These are phyloP conservation scores for Lyophyllum shimeji DNA, from an alignment of 768 basidiomycete genomes.

Conservation along the genomic window DNA sequence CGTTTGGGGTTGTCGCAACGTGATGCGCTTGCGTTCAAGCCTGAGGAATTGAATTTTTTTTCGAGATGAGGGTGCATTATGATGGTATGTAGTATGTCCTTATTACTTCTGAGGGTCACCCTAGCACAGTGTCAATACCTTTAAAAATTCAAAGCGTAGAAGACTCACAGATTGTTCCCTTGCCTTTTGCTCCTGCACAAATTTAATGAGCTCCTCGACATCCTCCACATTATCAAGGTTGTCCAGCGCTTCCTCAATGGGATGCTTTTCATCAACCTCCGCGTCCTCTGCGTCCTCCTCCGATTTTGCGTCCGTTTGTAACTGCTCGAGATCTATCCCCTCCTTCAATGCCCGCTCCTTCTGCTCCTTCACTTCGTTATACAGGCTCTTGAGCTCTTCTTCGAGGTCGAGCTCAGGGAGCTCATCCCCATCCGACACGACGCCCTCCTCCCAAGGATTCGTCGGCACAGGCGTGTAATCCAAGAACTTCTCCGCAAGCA, in stretches of 20 bases:
- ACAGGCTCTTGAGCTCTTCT: slow-evolving; percentile 1
- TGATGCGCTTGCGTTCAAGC: background rate
- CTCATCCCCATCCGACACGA: background rate
- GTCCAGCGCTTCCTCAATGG: background rate
- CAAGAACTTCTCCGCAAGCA: slow-evolving; percentile 29
- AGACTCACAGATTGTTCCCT: background rate
- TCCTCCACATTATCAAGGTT: background rate
- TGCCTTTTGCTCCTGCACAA: background rate
- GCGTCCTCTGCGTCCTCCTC: background rate
- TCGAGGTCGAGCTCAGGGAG: background rate
- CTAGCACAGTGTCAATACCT: background rate
- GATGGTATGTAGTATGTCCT: background rate
- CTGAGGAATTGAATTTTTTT: background rate
- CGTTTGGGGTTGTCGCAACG: background rate
- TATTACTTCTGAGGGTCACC: background rate
- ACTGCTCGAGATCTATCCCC: background rate
- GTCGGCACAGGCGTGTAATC: slow-evolving; percentile 28
- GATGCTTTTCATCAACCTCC: background rate
- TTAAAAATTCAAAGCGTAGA: background rate
- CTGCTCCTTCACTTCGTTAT: background rate
- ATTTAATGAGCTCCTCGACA: background rate
- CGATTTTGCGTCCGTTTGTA: slow-evolving; percentile 3
- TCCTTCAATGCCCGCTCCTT: background rate
- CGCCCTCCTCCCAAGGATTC: slow-evolving; percentile 11
- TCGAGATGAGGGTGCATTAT: background rate